These are phyloP conservation scores for Lodderomyces elongisporus DNA, from an alignment of 1,139 yeast species.

Conservation along the genomic window DNA sequence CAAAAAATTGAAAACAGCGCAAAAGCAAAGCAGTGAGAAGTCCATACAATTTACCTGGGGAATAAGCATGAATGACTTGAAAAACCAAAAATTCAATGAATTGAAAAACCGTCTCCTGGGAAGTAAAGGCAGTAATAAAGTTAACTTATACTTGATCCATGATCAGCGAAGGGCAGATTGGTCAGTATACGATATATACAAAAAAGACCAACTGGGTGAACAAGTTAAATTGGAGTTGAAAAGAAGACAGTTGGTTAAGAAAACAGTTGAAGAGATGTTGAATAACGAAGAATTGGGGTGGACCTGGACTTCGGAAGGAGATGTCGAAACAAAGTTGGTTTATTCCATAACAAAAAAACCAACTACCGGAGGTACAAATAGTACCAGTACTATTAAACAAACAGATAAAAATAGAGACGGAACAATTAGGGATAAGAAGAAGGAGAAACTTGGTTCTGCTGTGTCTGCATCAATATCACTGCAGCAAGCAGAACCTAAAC, in stretches of 20 bases:
- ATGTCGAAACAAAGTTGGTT: constrained; percentile 18
- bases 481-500: no score
- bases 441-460: no score
- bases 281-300: constrained; percentile 21
- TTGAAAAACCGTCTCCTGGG: constrained; percentile 26
- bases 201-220: not conserved
- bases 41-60: constrained; percentile 33
- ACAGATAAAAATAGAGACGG: constrained; percentile 7
- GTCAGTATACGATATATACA: not conserved
- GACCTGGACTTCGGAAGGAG: constrained; percentile 28
- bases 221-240: constrained; percentile 25
- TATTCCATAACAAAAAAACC: constrained; percentile 14
- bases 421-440: constrained; percentile 7
- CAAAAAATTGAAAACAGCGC: constrained; percentile 5
- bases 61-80: constrained; percentile 37
- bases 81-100: constrained; percentile 34
- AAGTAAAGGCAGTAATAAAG: constrained; percentile 30
- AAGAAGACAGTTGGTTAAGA: constrained; percentile 25
- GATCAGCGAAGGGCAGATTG: constrained; percentile 1
- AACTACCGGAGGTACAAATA: not conserved
- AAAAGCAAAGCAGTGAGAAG: constrained; percentile 23
- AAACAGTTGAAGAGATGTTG: constrained; percentile 21
- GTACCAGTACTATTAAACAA: constrained; percentile 3
- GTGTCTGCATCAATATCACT: no score
- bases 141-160: constrained; percentile 12